phyloP scores from a whole-genome alignment of 2,329 filamentous ascomycete genomes.

The Akanthomyces dipterigenus region DNA sequence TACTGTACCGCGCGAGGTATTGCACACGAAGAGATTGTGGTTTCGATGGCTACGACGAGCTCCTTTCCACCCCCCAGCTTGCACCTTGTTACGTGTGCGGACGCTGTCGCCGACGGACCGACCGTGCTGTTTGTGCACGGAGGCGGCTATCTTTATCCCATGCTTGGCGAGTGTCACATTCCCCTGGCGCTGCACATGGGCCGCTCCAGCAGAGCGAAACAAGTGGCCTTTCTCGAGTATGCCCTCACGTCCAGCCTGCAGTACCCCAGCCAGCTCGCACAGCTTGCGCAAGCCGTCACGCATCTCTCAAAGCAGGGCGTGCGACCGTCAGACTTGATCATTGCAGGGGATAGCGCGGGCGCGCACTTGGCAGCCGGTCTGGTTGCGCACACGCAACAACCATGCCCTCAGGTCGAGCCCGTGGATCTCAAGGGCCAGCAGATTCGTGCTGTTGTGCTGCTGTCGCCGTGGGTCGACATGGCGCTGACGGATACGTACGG shows the following conservation, averaged over 20 bases:
- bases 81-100: neutral
- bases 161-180: constrained; percentile 13
- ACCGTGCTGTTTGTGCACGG: constrained; percentile 19
- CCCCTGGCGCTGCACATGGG: constrained; percentile 14
- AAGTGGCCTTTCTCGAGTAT: constrained; percentile 20
- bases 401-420: constrained; percentile 5
- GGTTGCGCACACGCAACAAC: constrained; percentile 16
- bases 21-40: neutral
- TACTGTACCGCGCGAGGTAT: neutral
- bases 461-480: constrained; percentile 17
- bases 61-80: neutral
- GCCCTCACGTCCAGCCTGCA: constrained; percentile 16
- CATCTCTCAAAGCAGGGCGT: constrained; percentile 12
- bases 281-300: constrained; percentile 16
- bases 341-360: constrained; percentile 19
- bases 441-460: constrained; percentile 13
- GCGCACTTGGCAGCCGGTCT: constrained; percentile 16
- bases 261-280: constrained; percentile 19
- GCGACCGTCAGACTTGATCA: constrained; percentile 14
- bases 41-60: neutral
- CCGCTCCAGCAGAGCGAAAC: constrained; percentile 3
- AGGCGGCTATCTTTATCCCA: constrained; percentile 19
- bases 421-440: neutral
- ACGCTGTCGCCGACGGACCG: neutral
- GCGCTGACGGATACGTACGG: constrained; percentile 11